Conservation (phyloP, 768 basidiomycete species). For the Serpula lacrymans region DNA sequence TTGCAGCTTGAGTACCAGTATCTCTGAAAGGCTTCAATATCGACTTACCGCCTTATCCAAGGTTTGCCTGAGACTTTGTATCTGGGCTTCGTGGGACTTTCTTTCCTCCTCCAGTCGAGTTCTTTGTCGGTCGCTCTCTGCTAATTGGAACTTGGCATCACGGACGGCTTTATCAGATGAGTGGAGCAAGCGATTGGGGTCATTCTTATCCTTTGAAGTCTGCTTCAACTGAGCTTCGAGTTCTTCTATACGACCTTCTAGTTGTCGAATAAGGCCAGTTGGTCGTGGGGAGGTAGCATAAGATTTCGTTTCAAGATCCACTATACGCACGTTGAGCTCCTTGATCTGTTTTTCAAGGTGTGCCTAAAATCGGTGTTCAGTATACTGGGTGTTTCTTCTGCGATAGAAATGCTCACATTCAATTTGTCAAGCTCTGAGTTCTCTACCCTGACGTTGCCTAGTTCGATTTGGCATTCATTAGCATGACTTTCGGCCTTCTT, state of each 20-base stretch:
- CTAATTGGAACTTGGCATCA: conserved; percentile 51
- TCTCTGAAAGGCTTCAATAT: conserved; percentile 2
- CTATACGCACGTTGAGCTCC: conserved; percentile 77
- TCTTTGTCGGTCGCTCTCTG: conserved; percentile 62
- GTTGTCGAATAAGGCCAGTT: conserved; percentile 50
- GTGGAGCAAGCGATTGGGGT: conserved; percentile 29
- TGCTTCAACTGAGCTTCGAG: conserved; percentile 46
- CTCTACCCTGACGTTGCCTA: conserved; percentile 73
- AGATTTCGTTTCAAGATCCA: conserved; percentile 79
- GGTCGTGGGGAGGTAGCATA: conserved; percentile 63
- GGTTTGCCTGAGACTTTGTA: conserved; percentile 50
- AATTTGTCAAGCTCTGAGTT: conserved; percentile 76
- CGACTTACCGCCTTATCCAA: conserved; percentile 61
- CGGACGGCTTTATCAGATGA: conserved; percentile 46
- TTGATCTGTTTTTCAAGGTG: conserved; percentile 83
- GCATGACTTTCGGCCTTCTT: conserved; percentile 78
- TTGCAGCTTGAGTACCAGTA: no score
- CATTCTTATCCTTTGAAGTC: conserved; percentile 38
- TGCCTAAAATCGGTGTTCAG: conserved; percentile 44
- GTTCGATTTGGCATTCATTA: conserved; percentile 70
- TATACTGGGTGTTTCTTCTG: not conserved
- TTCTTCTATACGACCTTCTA: conserved; percentile 73
- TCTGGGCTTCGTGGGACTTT: conserved; percentile 54
- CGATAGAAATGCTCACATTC: conserved; percentile 48
- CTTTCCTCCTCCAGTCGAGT: conserved; percentile 64